A percentile compares a stretch with the other conserved stretches of the same genome.
Evolutionary conservation across 352 stramenopile genomes (phyloP).

Genomic region (Phytophthora syringae): DNA sequence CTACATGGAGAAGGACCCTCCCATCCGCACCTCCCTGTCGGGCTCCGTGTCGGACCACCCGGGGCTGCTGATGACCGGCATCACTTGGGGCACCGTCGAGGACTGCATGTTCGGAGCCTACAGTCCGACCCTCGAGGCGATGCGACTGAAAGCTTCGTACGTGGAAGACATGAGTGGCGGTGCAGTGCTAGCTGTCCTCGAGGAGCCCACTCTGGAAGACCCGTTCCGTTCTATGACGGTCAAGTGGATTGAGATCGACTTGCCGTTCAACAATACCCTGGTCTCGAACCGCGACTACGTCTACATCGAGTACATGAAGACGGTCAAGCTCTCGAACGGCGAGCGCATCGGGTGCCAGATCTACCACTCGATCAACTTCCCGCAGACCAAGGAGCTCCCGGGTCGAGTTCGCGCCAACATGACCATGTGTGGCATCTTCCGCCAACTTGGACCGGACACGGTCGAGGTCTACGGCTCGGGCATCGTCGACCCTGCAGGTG

Average conservation of each 20-base stretch:
- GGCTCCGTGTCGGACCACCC: constrained; percentile 20
- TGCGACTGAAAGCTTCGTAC: constrained; percentile 48
- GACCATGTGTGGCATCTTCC: constrained; percentile 55
- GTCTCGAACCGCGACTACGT: constrained; percentile 49
- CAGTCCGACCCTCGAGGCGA: constrained; percentile 36
- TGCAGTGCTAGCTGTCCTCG: constrained; percentile 45
- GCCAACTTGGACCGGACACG: constrained; percentile 42
- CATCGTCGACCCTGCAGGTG: constrained; percentile 37
- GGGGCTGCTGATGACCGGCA: constrained; percentile 31
- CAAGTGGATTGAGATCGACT: constrained; percentile 40
- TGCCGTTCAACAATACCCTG: constrained; percentile 26
- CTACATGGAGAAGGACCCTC: constrained; percentile 31
- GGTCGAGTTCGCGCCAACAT: constrained; percentile 48
- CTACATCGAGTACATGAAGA: constrained; percentile 52
- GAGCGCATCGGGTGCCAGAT: constrained; percentile 53
- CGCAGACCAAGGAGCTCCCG: constrained; percentile 41
- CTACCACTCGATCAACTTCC: constrained; percentile 55
- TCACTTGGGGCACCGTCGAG: constrained; percentile 36
- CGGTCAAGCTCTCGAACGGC: constrained; percentile 34
- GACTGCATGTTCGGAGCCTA: constrained; percentile 43
- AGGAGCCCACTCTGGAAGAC: constrained; percentile 45
- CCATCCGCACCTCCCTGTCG: constrained; percentile 13
- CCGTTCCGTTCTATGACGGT: constrained; percentile 44
- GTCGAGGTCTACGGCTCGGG: constrained; percentile 53
- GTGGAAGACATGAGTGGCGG: constrained; percentile 39